These are phyloP conservation scores for Rhizopus sp. DNA, from an alignment of 371 early-diverging fungal species.

Conservation along the genomic window DNA sequence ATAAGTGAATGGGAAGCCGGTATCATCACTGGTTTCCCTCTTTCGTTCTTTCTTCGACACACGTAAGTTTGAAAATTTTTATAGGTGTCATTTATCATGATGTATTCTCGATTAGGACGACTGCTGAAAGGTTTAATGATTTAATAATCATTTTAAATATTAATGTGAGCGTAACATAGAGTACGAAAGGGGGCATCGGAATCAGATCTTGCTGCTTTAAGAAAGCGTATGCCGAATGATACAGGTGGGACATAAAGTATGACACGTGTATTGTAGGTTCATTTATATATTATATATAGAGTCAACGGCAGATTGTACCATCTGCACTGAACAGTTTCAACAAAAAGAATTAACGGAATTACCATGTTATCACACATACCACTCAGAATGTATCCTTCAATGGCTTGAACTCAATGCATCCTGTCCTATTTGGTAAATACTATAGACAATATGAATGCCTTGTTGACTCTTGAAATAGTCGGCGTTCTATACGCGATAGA, in stretches of 20 bases:
- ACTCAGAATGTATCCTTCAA: constrained; percentile 14
- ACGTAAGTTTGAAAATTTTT: neutral
- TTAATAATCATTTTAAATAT: neutral
- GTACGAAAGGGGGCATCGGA: constrained; percentile 4
- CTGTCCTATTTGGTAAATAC: constrained; percentile 21
- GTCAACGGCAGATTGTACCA: constrained; percentile 5
- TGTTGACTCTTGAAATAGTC: neutral
- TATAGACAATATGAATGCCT: too few species aligned
- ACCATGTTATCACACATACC: constrained; percentile 16
- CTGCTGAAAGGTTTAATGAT: neutral
- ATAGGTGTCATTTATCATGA: neutral
- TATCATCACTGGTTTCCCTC: neutral
- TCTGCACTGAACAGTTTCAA: constrained; percentile 12
- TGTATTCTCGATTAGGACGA: neutral
- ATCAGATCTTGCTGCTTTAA: constrained; percentile 7
- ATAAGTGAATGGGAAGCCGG: neutral
- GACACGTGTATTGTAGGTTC: neutral
- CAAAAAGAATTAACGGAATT: constrained; percentile 1
- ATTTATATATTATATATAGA: constrained; percentile 1
- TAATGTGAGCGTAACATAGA: neutral
- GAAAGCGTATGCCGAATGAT: neutral
- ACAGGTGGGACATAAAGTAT: neutral
- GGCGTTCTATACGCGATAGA: neutral
- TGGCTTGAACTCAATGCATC: constrained; percentile 15
- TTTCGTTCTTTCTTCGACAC: neutral